Conservation (phyloP, 1,284 basidiomycete species). For the Malassezia dermatis region DNA sequence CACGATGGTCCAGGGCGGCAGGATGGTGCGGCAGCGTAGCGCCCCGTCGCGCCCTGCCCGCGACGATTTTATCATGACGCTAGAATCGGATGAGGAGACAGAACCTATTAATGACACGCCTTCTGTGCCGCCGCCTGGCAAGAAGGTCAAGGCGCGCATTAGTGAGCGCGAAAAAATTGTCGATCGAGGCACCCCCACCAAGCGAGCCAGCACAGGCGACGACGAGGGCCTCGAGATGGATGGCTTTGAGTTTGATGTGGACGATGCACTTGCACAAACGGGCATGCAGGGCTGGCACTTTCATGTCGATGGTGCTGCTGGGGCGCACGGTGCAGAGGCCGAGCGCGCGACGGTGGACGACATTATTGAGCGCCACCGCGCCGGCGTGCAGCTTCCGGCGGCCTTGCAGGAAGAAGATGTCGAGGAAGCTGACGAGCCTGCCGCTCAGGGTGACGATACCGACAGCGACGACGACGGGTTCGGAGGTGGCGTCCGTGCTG, state of each 20-base stretch:
- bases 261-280: constrained; percentile 18
- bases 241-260: constrained; percentile 42
- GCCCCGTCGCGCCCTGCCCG: constrained; percentile 1
- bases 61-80: constrained; percentile 46
- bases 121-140: constrained; percentile 12
- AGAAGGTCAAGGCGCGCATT: constrained; percentile 32
- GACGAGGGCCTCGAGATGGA: constrained; percentile 25
- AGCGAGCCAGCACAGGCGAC: neutral
- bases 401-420: constrained; percentile 7
- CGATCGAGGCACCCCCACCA: constrained; percentile 10
- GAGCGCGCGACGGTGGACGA: constrained; percentile 39
- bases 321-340: constrained; percentile 16
- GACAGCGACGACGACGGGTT: constrained; percentile 51
- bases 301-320: constrained; percentile 26
- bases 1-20: neutral
- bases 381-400: constrained; percentile 16
- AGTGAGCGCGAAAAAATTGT: constrained; percentile 35
- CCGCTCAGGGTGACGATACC: constrained; percentile 3
- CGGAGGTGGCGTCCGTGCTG: constrained; percentile 23
- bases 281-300: constrained; percentile 31
- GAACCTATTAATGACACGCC: neutral
- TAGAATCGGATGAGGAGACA: constrained; percentile 42
- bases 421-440: constrained; percentile 13
- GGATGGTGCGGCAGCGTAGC: neutral
- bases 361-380: constrained; percentile 41